Conservation (phyloP, 1,139 yeast genomes). For the Yamadazyma spencermartinsiae region DNA sequence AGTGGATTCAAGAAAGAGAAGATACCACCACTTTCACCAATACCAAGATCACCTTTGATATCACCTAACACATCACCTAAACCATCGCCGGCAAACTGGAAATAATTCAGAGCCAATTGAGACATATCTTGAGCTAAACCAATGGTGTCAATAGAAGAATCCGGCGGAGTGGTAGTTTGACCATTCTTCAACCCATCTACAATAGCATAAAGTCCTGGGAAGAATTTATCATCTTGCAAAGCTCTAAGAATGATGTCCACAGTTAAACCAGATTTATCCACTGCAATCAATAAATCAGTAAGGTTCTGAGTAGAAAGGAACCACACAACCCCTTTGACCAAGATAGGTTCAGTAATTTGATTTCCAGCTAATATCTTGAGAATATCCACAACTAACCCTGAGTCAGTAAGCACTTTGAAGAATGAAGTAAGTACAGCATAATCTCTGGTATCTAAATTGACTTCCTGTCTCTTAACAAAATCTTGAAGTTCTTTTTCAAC, state of each 20-base stretch:
- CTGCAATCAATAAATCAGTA: constrained; percentile 27
- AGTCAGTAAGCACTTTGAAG: constrained; percentile 22
- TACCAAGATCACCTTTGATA: constrained; percentile 13
- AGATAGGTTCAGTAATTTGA: constrained; percentile 19
- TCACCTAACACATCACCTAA: constrained; percentile 13
- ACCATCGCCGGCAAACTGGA: constrained; percentile 12
- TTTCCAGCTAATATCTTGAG: constrained; percentile 22
- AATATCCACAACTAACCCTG: constrained; percentile 25
- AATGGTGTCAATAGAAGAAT: constrained; percentile 12
- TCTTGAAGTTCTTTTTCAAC: neutral
- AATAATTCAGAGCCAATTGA: constrained; percentile 10
- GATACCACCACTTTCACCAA: constrained; percentile 17
- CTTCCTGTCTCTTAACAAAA: neutral
- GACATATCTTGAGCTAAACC: constrained; percentile 15
- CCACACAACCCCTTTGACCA: constrained; percentile 25
- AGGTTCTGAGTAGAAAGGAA: constrained; percentile 26
- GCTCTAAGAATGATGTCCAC: constrained; percentile 26
- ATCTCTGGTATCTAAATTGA: constrained; percentile 11
- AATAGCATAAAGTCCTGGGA: constrained; percentile 25
- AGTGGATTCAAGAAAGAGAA: constrained; percentile 17
- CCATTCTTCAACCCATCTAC: constrained; percentile 21
- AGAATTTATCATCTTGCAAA: constrained; percentile 27
- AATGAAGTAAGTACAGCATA: constrained; percentile 18
- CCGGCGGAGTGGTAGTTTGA: constrained; percentile 17
- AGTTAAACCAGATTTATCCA: constrained; percentile 30